Evolutionary conservation across 2,329 filamentous ascomycete species (phyloP).

Genomic region (Xylariomycetidae sp.): DNA sequence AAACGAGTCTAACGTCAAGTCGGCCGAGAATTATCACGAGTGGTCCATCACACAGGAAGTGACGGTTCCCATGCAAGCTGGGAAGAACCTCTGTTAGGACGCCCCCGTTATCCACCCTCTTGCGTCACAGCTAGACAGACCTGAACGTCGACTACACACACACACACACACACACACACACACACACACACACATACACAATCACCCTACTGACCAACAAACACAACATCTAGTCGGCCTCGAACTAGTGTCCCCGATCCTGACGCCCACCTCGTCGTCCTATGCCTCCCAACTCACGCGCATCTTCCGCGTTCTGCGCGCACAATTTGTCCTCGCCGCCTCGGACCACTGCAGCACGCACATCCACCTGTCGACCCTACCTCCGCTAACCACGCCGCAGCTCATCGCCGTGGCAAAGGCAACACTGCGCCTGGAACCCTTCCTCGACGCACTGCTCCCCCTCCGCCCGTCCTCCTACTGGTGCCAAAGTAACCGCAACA

Average conservation of each 20-base stretch:
- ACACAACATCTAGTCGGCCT: too few species aligned
- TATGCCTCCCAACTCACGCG: conserved; percentile 25
- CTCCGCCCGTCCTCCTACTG: conserved; percentile 25
- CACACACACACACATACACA: too few species aligned
- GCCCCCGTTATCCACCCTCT: not conserved
- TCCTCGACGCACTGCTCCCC: conserved; percentile 26
- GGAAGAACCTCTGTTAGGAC: conserved; percentile 26
- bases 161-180: too few species aligned
- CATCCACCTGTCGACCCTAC: conserved; percentile 27
- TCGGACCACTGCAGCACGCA: conserved; percentile 31
- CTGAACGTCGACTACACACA: too few species aligned
- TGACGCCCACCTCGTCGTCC: conserved; percentile 16
- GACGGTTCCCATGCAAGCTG: conserved; percentile 27
- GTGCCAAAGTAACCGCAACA: conserved; percentile 30
- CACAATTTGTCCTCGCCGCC: conserved; percentile 17
- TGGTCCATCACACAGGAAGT: conserved; percentile 33
- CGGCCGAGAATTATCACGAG: conserved; percentile 26
- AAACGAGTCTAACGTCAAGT: conserved; percentile 22
- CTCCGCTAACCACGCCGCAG: conserved; percentile 15
- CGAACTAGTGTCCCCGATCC: conserved; percentile 32
- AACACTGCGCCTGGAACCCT: conserved; percentile 28
- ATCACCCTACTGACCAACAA: too few species aligned
- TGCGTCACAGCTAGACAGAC: not conserved
- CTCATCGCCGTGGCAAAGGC: conserved; percentile 27
- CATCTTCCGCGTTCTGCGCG: conserved; percentile 26